Base-by-base conservation (phyloP, 1,284 basidiomycete genomes). In the Cryptococcus neoformans region DNA sequence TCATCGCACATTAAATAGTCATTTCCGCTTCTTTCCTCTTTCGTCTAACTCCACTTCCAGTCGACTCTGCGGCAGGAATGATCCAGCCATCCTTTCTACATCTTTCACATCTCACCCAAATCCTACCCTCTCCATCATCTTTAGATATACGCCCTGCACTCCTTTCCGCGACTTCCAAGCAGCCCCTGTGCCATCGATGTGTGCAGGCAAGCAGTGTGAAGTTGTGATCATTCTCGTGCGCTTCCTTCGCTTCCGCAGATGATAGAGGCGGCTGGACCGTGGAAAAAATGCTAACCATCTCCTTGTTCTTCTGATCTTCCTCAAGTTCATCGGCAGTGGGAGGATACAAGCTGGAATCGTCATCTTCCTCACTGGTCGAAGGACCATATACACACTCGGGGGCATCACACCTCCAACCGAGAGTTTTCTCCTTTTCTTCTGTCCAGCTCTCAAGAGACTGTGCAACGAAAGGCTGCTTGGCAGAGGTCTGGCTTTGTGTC, bases 331-430 rank as follows among this genome's bases (percentile, higher is more conserved):
- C 37, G 39, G 5, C 38, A 14, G 12, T 38, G 6, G 50, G 44
- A 38, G 60, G 62, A 6, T 51, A 49, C 21, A 54, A 58, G 40
- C 55, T 51, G 21, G 58, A 57, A 12, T 62, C 57, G 50, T 60
- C 60, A 28, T 60, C 65, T 21, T 61, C 59, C 8, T 62, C 61
- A 1, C 59, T 52, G 1, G 58, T 53, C 0, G 64, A 53, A 0
- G 68, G 68, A 0, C 67, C 70, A 11, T 67, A 52, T 3, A 57
- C 54, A 55, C 73, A 75, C 52, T 68, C 67, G 17, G 65, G 58
- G 0, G 68, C 69, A 56, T 75, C 72, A 51, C 73, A 75, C 28
- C 72, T 62, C 72, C 72, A 74, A n/a, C 73, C 73, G 4, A 75
- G 59, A 4, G 54, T 56, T 54, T 63, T 66, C 55, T 75, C 73